These are phyloP conservation scores for Thymus quinquecostatus DNA, from an alignment of 257 asterid species.

Conservation along the genomic window DNA sequence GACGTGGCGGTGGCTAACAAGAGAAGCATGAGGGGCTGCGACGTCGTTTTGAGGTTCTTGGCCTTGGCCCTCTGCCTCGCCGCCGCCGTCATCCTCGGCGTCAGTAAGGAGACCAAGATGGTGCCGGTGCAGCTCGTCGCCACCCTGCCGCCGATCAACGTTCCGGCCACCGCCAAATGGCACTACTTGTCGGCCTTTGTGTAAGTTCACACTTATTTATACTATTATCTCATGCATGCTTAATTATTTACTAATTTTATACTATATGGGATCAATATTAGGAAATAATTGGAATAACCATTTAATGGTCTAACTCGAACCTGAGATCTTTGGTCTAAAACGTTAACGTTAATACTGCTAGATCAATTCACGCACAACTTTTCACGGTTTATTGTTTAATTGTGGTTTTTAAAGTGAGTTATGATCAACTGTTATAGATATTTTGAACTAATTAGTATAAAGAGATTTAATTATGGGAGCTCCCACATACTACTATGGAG, in stretches of 20 bases:
- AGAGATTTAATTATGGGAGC: too few species aligned
- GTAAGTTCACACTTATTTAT: constrained; percentile 36
- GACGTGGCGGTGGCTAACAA: constrained; percentile 47
- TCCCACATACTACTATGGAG: too few species aligned
- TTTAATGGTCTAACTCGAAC: too few species aligned
- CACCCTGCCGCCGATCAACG: constrained; percentile 54
- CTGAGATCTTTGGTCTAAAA: too few species aligned
- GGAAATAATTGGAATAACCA: too few species aligned
- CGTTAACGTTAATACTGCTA: too few species aligned
- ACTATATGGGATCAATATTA: too few species aligned
- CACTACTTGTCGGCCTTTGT: constrained; percentile 64
- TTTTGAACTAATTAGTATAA: too few species aligned
- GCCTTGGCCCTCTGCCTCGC: constrained; percentile 46
- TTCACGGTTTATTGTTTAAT: too few species aligned
- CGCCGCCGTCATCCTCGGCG: constrained; percentile 66
- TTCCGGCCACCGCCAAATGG: constrained; percentile 65
- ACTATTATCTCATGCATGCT: not conserved
- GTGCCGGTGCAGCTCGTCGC: constrained; percentile 47
- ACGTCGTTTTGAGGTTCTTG: constrained; percentile 55
- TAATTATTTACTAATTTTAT: not conserved
- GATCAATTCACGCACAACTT: too few species aligned
- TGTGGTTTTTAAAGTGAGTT: too few species aligned
- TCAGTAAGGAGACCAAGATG: constrained; percentile 46
- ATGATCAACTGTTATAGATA: too few species aligned
- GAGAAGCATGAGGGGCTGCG: constrained; percentile 42